A percentile compares a stretch with the other conserved stretches of the same genome.
Evolutionary conservation across 1,284 basidiomycete genomes (phyloP).

Genomic region (Fistulinella cinereoalba): DNA sequence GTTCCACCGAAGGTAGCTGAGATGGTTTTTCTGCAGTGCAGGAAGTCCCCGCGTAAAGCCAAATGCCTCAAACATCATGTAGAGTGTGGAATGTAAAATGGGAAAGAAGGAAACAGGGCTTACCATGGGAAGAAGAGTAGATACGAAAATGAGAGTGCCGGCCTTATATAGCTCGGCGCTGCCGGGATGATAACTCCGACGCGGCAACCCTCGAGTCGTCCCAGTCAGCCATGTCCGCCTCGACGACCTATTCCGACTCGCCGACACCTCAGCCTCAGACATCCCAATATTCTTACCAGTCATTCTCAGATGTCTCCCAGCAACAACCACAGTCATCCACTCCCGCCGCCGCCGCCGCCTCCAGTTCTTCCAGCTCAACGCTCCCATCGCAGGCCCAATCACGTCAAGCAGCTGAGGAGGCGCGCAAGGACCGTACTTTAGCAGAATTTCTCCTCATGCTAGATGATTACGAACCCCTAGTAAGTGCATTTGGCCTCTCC

Average conservation of each 20-base stretch:
- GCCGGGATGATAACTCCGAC: conserved; percentile 27
- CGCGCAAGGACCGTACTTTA: conserved; percentile 83
- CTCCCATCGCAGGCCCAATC: conserved; percentile 42
- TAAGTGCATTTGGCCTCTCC: conserved; percentile 38
- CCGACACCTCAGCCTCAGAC: conserved; percentile 31
- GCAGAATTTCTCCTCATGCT: conserved; percentile 95
- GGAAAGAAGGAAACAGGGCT: conserved; percentile 2
- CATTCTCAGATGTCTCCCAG: conserved; percentile 23
- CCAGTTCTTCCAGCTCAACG: conserved; percentile 15
- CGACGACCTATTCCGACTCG: conserved; percentile 32
- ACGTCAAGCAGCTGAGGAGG: conserved; percentile 75
- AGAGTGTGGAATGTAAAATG: neutral
- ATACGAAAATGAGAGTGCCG: neutral
- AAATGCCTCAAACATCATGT: conserved; percentile 90
- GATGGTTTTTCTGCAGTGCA: conserved; percentile 56
- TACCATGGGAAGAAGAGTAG: conserved; percentile 8
- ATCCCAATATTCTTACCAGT: conserved; percentile 22
- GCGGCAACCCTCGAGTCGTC: conserved; percentile 1
- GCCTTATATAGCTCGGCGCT: conserved; percentile 24
- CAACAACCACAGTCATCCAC: conserved; percentile 17
- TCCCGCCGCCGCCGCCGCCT: conserved; percentile 12
- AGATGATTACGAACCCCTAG: conserved; percentile 95
- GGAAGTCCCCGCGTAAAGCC: conserved; percentile 72
- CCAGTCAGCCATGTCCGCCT: conserved; percentile 29
- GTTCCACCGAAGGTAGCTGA: conserved; percentile 60